Evolutionary conservation across 805 yeast genomes (phyloP), one percentile per base, ranked within the genome.

Genomic region (Diddensiella caesifluorescens): DNA sequence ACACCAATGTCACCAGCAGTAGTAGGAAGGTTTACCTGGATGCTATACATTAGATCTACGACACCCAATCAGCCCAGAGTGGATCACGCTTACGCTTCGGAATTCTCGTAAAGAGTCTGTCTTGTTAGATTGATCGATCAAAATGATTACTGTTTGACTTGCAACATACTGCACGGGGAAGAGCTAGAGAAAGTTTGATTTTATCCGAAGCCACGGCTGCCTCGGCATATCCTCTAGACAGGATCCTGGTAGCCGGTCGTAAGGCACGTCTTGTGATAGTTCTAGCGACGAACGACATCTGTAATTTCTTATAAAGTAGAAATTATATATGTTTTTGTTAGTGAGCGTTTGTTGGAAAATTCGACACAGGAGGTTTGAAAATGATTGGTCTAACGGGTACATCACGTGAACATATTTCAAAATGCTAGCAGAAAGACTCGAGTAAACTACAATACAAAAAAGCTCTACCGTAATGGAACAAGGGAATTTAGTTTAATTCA

Each of bases 1-100:
- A 92, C 78, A 85, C 98, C 98, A 69, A 90, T 78, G 63, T 85
- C 94, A 66, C 98, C 98, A 54, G 92, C 80, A 60, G 82, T 75
- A 51, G 95, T 94, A 61, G 98, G 98, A 55, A 92, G 74, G 73
- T 92, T 92, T 56, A 92, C 97, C 75, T 92, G 87, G 61, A 70
- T 59, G 50, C 74, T 67, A 47, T 45, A 26, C 18, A 21, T 29
- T 13, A n/a, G 12, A 25, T 25, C 27, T 25, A 9, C 32, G 12
- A 28, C 13, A 13, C 32, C 32, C 15, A 6, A 13, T 28, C 32
- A 5, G 16, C 3, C n/a, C 25, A n/a, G 33, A 16, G 19, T 21
- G 21, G 36, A 26, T 13, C 38, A 19, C 16, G 52, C 62, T 33
- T 55, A 60, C 64, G 61, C 66, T 36, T 62, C 65, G 25, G 51